These are phyloP conservation scores for Neurospora tetrasperma DNA, from an alignment of 495 filamentous ascomycete species.

Conservation along the genomic window DNA sequence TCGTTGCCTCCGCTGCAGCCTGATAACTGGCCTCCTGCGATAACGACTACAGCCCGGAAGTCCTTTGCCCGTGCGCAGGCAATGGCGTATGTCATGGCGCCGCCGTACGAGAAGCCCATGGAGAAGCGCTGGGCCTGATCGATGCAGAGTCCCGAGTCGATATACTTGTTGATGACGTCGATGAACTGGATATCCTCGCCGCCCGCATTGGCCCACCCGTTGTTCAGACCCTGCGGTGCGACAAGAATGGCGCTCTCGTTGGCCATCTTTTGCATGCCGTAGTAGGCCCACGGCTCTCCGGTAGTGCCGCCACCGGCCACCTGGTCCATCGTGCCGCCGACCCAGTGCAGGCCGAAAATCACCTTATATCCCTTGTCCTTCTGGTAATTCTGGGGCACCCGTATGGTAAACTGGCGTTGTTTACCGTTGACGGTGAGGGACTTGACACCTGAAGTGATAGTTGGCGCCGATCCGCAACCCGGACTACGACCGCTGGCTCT, in stretches of 20 bases:
- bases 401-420: constrained; percentile 28
- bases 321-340: constrained; percentile 28
- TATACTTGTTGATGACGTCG: constrained; percentile 20
- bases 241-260: constrained; percentile 35
- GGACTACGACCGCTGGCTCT: not conserved
- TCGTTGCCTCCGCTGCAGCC: constrained; percentile 29
- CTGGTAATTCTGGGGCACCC: constrained; percentile 33
- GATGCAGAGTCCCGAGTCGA: constrained; percentile 31
- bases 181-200: constrained; percentile 36
- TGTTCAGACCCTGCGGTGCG: constrained; percentile 35
- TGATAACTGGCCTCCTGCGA: constrained; percentile 27
- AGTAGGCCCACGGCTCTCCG: constrained; percentile 22
- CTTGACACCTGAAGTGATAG: constrained; percentile 21
- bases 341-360: constrained; percentile 33
- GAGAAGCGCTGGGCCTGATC: constrained; percentile 30
- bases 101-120: constrained; percentile 37
- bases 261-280: constrained; percentile 28
- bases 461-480: constrained; percentile 31
- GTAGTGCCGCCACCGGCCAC: constrained; percentile 21
- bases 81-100: constrained; percentile 31
- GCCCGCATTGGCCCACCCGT: constrained; percentile 35
- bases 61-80: constrained; percentile 30
- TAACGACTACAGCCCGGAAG: constrained; percentile 29
- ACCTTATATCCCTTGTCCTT: constrained; percentile 26
- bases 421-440: constrained; percentile 22